Conservation (phyloP, 345 rosid species). For the Angophora floribunda region DNA sequence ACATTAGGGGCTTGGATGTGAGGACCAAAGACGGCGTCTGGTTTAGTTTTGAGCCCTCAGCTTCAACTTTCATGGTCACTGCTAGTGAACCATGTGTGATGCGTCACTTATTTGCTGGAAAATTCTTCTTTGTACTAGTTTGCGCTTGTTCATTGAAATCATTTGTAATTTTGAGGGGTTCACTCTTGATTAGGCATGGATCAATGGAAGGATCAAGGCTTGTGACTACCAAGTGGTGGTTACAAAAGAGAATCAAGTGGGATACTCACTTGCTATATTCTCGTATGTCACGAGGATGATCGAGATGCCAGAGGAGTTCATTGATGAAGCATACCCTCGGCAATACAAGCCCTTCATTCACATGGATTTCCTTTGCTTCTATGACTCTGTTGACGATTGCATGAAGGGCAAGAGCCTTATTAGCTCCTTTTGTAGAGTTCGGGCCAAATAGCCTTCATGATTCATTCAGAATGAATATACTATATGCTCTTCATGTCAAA, state of each 20-base stretch:
- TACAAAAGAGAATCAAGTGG: background rate
- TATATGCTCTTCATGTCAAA: background rate
- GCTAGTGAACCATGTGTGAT: constrained; percentile 8
- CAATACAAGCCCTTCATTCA: constrained; percentile 13
- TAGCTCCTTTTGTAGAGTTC: constrained; percentile 1
- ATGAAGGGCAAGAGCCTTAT: background rate
- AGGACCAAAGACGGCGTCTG: constrained; percentile 11
- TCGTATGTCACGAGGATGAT: background rate
- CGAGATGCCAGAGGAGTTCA: constrained; percentile 6
- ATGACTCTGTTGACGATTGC: background rate
- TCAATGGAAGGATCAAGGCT: constrained; percentile 11
- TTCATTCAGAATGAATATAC: background rate
- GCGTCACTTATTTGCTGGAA: background rate
- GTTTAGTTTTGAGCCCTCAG: constrained; percentile 3
- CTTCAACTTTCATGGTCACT: constrained; percentile 7
- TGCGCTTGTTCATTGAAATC: background rate
- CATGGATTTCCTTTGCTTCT: constrained; percentile 2
- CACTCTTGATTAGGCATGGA: constrained; percentile 6
- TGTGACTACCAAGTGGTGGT: constrained; percentile 8
- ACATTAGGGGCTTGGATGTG: constrained; percentile 15
- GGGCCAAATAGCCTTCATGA: background rate
- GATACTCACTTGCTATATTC: constrained; percentile 14
- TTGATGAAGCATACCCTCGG: constrained; percentile 8
- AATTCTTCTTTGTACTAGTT: background rate
- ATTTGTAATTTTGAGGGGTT: background rate